Base-by-base conservation (phyloP, 306 rosid genomes). In the Vigna reflexopilosa region DNA sequence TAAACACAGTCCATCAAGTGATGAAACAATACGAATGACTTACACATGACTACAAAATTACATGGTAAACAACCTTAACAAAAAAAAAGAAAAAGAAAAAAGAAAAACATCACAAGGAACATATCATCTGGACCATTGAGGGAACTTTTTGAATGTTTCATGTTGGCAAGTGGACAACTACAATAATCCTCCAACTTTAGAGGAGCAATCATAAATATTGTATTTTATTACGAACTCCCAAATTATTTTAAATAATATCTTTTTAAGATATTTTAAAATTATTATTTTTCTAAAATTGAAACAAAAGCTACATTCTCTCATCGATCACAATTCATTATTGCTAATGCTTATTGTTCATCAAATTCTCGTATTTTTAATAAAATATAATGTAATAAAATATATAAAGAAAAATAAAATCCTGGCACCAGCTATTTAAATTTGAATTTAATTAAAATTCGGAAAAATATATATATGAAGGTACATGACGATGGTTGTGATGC, bases 131-230 rank as follows among this genome's bases (percentile, higher is more conserved):
- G n/a, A 72, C 62, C 8, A 71, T 52, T 52, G 47, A 65, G 44
- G 62, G 36, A 48, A 70, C 49, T 73, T 57, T 73, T 42, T 34
- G 19, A 72, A 40, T 52, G 69, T 58, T 71, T 28, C 63, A 9
- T 1, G 28, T 16, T 5, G 24, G 81, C 77, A 78, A 67, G 83
- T 54, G 87, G 86, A 67, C 86, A 78, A 55, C 54, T 78, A 52
- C 52, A 65, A 70, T 44, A 57, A 61, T 61, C 61, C 87, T 89
- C 93, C 93, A 80, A 84, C 82, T 55, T 80, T 67, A 69, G n/a
- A 19, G 92, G 90, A 76, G 66, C 72, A 51, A n/a, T 64, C 44
- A 72, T 75, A 77, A 30, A 48, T 42, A 72, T 42, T 44, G 42
- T 11, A 65, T 40, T 65, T 19, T 65, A 65, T 19, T 55, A 42